Conservation (phyloP, 352 stramenopile genomes). For the Pythium rishiriense region DNA sequence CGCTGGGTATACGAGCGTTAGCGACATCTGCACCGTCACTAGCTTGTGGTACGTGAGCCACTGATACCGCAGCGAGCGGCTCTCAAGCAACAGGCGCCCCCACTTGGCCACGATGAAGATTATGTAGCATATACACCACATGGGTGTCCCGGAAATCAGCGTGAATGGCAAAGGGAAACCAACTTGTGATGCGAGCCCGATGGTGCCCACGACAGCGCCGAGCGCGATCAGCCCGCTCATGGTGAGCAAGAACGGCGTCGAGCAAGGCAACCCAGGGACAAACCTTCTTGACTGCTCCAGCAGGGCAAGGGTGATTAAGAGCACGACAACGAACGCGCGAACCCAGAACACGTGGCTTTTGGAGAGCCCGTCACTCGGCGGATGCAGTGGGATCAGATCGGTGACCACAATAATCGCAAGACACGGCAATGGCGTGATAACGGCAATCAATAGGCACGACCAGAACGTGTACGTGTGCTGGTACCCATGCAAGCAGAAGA, state of each 20-base stretch:
- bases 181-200: background rate
- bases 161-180: slow-evolving; percentile 18
- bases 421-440: background rate
- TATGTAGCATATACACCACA: background rate
- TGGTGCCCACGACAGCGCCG: background rate
- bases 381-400: slow-evolving; percentile 1
- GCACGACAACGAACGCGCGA: background rate
- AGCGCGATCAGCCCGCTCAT: background rate
- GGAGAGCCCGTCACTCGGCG: background rate
- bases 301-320: slow-evolving; percentile 3
- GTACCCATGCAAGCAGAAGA: slow-evolving; percentile 5
- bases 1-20: slow-evolving; percentile 18
- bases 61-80: background rate
- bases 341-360: slow-evolving; percentile 10
- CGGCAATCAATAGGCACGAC: background rate
- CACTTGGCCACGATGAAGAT: slow-evolving; percentile 22
- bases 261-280: slow-evolving; percentile 1
- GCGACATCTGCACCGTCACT: background rate
- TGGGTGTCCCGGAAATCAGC: slow-evolving; percentile 26
- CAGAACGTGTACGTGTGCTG: background rate
- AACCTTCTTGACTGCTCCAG: slow-evolving; percentile 8
- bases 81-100: background rate
- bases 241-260: background rate
- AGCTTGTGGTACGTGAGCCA: slow-evolving; percentile 1
- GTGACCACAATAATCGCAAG: background rate